Percentiles rank a stretch among this genome's conserved stretches.
These are phyloP conservation scores for Eimeria maxima DNA, from an alignment of 169 alveolate species.

Conservation along the genomic window DNA sequence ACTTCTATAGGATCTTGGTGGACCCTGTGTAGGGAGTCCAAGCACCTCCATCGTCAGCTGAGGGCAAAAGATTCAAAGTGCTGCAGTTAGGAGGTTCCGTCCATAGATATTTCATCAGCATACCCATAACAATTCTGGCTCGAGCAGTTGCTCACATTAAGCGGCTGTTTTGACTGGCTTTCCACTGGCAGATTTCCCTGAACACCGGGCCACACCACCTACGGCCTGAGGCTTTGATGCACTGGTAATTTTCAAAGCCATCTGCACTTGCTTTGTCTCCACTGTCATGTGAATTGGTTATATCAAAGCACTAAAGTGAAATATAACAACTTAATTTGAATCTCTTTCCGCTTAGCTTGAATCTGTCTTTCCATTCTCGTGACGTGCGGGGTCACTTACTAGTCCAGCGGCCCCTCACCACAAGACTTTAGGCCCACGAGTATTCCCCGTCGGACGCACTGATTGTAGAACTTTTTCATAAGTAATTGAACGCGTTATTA, in stretches of 20 bases:
- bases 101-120: not conserved
- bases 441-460: not conserved
- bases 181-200: not conserved
- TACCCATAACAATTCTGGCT: not conserved
- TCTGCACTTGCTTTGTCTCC: not conserved
- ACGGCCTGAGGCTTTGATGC: not conserved
- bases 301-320: slow-evolving; percentile 19
- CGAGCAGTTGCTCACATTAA: not conserved
- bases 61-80: not conserved
- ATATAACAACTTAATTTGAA: not conserved
- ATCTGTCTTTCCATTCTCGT: not conserved
- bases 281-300: not conserved
- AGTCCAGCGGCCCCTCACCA: slow-evolving; percentile 73
- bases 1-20: not conserved
- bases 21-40: not conserved
- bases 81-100: not conserved
- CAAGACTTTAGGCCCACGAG: not conserved
- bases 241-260: not conserved
- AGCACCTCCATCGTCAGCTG: not conserved
- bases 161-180: not conserved
- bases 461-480: not conserved
- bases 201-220: slow-evolving; percentile 11
- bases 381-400: slow-evolving; percentile 54
- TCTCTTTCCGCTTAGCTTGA: not conserved
- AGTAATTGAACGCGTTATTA: not conserved